Base-by-base conservation (phyloP, 805 yeast species). In the Nakazawaea siamensis region DNA sequence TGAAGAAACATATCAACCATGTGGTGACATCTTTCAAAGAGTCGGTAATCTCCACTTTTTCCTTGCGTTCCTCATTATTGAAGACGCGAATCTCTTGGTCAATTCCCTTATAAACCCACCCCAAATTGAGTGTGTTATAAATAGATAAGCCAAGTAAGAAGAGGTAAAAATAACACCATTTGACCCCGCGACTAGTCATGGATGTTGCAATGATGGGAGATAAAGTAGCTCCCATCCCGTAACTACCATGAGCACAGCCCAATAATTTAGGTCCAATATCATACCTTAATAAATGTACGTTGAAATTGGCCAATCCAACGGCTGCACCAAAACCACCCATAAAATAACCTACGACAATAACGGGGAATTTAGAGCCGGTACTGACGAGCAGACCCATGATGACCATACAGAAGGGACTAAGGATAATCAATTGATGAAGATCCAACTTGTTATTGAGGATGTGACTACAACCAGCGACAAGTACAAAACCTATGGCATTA, bases 141-240 rank as follows among this genome's bases (percentile, higher is more conserved):
- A 58, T 17, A 47, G 63, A 51, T 33, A 69, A 25, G 0, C 55
- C 73, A 6, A 60, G 49, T 25, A 75, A 50, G 11, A 76, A 60
- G 11, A 66, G 52, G 45, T 64, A 79, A 51, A 58, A 72, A 39
- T 47, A 62, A 47, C 71, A 60, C 85, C 85, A 79, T 35, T 44
- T 40, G 10, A 66, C 49, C 3, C 73, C 75, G 1, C 48, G 39
- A 29, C 64, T 58, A 10, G 71, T 64, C 66, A 78, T 60, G 1
- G 65, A 53, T 0, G 84, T 73, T 3, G 80, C 76, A 17, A 77
- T 50, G 13, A 83, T 66, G 2, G 94, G 88, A 2, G 85, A 67
- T 1, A 76, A 42, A 31, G 82, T 75, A 0, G 87, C 84, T 2
- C 88, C 87, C 2, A 73, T 45, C 1, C 94, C 94, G 51, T 80